These are phyloP conservation scores for Backusella tuberculispora DNA, from an alignment of 192 early-diverging fungal species.

Conservation along the genomic window DNA sequence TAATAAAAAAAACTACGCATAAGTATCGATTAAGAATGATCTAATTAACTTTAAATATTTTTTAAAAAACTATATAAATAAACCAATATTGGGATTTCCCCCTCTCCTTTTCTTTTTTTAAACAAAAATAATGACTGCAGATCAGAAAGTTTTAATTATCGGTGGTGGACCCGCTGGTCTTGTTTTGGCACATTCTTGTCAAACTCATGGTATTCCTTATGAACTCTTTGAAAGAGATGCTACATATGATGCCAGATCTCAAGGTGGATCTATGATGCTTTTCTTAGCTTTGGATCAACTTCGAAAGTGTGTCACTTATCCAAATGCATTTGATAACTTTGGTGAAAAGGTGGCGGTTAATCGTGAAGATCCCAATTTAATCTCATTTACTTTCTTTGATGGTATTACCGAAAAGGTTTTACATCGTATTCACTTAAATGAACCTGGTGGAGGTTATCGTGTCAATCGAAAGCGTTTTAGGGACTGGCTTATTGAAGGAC, in stretches of 20 bases:
- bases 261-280: slow-evolving; percentile 18
- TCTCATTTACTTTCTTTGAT: slow-evolving; percentile 7
- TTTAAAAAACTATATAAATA: too few species aligned
- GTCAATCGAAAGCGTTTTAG: slow-evolving; percentile 7
- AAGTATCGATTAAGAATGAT: too few species aligned
- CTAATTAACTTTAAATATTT: too few species aligned
- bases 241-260: neutral
- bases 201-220: slow-evolving; percentile 25
- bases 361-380: neutral
- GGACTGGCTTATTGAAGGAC: slow-evolving; percentile 10
- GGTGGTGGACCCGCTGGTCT: slow-evolving; percentile 36
- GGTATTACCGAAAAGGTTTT: neutral
- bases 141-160: slow-evolving; percentile 33
- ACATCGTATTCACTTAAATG: neutral
- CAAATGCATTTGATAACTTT: slow-evolving; percentile 16
- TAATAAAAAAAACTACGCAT: too few species aligned
- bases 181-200: slow-evolving; percentile 19
- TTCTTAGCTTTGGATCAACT: neutral
- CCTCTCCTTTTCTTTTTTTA: neutral
- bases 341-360: slow-evolving; percentile 9
- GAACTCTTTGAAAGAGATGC: slow-evolving; percentile 33
- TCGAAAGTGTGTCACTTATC: slow-evolving; percentile 3
- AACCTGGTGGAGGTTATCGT: neutral
- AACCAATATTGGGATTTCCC: neutral
- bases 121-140: neutral